Evolutionary conservation across 1,139 yeast species (phyloP).

Genomic region (Groenewaldozyma auringiensis): DNA sequence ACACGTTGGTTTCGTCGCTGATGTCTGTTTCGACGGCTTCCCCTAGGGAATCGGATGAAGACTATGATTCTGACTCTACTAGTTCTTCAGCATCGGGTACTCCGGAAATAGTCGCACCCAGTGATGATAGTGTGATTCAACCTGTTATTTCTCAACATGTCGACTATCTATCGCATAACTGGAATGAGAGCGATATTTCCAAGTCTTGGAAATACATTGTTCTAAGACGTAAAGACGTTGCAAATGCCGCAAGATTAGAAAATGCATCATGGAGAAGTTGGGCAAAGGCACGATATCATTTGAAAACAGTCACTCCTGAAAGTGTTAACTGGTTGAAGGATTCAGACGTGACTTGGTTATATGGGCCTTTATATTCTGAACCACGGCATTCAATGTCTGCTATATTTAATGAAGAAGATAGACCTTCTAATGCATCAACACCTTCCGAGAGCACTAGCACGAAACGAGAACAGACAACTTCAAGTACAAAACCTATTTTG

Average conservation of each 20-base stretch:
- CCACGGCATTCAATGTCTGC: slow-evolving; percentile 31
- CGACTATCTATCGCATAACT: slow-evolving; percentile 86
- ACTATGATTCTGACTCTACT: slow-evolving; percentile 7
- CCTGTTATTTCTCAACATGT: slow-evolving; percentile 85
- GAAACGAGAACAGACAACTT: slow-evolving; percentile 3
- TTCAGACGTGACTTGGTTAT: slow-evolving; percentile 79
- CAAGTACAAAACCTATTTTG: slow-evolving; percentile 62
- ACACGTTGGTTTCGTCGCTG: not conserved
- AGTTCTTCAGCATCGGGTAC: slow-evolving; percentile 19
- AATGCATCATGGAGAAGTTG: slow-evolving; percentile 85
- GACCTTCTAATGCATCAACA: not conserved
- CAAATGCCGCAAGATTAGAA: slow-evolving; percentile 59
- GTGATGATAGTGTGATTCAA: slow-evolving; percentile 77
- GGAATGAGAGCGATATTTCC: slow-evolving; percentile 91
- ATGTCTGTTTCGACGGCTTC: slow-evolving; percentile 2
- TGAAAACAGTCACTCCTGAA: slow-evolving; percentile 70
- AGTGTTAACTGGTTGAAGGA: slow-evolving; percentile 78
- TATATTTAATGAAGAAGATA: slow-evolving; percentile 12
- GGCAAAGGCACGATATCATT: slow-evolving; percentile 70
- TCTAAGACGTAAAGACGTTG: slow-evolving; percentile 55
- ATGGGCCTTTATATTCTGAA: slow-evolving; percentile 64
- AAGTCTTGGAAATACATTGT: slow-evolving; percentile 94
- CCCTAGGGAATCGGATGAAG: slow-evolving; percentile 6
- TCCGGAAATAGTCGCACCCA: slow-evolving; percentile 34
- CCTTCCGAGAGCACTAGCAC: not conserved